Percentiles rank a stretch among this genome's conserved stretches.
phyloP scores from a whole-genome alignment of 2,329 filamentous ascomycete genomes.

The Cytospora piceae region DNA sequence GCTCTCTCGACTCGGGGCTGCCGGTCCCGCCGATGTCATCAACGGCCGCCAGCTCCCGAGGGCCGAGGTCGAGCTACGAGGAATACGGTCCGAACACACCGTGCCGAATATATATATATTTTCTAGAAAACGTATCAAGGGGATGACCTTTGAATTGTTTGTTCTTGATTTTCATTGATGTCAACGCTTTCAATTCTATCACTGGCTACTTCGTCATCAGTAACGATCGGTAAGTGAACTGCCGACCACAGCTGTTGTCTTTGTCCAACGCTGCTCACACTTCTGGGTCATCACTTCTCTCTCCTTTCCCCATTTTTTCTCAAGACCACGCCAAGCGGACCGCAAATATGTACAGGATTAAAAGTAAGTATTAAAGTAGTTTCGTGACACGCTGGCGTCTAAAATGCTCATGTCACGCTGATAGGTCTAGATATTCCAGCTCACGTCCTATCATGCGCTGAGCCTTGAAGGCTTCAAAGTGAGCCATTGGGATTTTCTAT shows the following conservation, averaged over 20 bases:
- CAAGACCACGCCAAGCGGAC: background rate
- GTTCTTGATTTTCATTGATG: background rate
- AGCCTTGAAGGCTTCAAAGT: background rate
- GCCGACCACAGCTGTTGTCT: background rate
- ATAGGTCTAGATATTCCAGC: conserved; percentile 19
- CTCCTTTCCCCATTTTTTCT: background rate
- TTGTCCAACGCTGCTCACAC: background rate
- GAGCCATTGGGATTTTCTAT: background rate
- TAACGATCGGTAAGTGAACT: too few relatives aligned
- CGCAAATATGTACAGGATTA: conserved; percentile 27
- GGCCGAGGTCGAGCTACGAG: conserved; percentile 4
- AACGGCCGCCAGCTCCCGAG: conserved; percentile 12
- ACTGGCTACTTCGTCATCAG: background rate
- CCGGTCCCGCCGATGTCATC: conserved; percentile 15
- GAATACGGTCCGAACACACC: too few relatives aligned
- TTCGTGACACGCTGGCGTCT: conserved; percentile 21
- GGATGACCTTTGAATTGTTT: background rate
- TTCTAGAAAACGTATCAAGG: background rate
- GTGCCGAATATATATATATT: background rate
- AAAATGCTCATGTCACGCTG: conserved; percentile 4
- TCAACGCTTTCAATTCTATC: background rate
- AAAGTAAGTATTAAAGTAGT: conserved; percentile 27
- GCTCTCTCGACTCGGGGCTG: background rate
- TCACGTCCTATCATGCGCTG: background rate
- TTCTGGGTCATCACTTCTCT: background rate